These are phyloP conservation scores for Filosporella fistucella DNA, from an alignment of 495 filamentous ascomycete species.

Conservation along the genomic window DNA sequence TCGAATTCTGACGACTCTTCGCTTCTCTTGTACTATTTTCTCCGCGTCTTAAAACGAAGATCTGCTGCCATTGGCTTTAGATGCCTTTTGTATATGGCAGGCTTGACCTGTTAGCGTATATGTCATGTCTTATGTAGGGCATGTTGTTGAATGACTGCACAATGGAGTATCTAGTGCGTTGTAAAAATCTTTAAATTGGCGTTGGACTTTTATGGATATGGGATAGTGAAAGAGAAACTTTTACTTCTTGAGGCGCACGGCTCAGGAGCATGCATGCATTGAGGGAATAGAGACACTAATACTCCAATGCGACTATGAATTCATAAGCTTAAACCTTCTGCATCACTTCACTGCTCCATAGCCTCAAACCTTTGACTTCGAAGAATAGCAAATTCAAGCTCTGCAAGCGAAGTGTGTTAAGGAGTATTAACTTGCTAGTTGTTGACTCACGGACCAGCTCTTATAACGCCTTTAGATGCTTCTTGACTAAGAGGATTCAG, in stretches of 20 bases:
- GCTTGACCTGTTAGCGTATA: conserved; percentile 20
- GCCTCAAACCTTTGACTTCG: too few relatives aligned
- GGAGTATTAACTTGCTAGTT: too few relatives aligned
- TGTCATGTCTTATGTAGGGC: conserved; percentile 18
- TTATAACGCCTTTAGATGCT: too few relatives aligned
- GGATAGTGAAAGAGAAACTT: conserved; percentile 14
- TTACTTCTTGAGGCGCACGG: conserved; percentile 14
- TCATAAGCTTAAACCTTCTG: too few relatives aligned
- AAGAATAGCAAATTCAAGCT: too few relatives aligned
- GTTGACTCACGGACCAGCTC: too few relatives aligned
- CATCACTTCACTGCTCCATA: background rate
- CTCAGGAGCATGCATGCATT: background rate
- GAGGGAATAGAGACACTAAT: conserved; percentile 24
- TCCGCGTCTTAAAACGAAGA: conserved; percentile 11
- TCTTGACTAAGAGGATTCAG: too few relatives aligned
- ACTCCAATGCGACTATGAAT: conserved; percentile 6
- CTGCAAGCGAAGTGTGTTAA: too few relatives aligned
- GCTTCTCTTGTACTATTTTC: conserved; percentile 25
- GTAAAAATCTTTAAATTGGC: conserved; percentile 17
- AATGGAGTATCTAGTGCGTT: conserved; percentile 21
- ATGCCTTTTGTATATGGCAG: conserved; percentile 26
- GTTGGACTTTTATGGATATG: conserved; percentile 22
- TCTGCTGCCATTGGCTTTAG: conserved; percentile 19
- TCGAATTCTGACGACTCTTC: conserved; percentile 6
- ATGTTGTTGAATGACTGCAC: conserved; percentile 13